Percentiles rank a stretch among this genome's conserved stretches.
phyloP scores from a whole-genome alignment of 768 basidiomycete genomes.

The Hygrophorus pudorinus region DNA sequence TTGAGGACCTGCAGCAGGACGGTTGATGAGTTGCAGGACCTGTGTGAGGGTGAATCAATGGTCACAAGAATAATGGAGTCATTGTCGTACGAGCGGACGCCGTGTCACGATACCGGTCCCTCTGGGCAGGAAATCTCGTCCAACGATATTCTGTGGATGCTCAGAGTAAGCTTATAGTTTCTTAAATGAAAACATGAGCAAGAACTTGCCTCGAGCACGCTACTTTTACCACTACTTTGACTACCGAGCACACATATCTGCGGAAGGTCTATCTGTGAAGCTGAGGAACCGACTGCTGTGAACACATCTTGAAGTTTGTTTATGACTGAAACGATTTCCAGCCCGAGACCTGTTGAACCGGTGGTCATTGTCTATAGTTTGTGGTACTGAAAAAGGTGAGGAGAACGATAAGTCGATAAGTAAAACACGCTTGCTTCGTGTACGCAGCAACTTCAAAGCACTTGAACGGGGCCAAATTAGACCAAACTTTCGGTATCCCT shows the following conservation, averaged over 20 bases:
- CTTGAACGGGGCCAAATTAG: too few relatives aligned
- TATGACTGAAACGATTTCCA: conserved; percentile 71
- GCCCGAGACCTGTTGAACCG: conserved; percentile 52
- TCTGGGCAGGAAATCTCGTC: conserved; percentile 96
- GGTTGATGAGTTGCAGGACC: conserved; percentile 93
- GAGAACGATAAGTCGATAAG: too few relatives aligned
- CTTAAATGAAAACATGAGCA: neutral
- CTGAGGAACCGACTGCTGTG: conserved; percentile 69
- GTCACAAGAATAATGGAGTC: neutral
- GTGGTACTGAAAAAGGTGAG: too few relatives aligned
- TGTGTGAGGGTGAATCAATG: conserved; percentile 17
- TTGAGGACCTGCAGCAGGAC: conserved; percentile 40
- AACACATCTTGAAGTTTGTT: conserved; percentile 93
- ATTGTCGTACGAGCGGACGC: conserved; percentile 68
- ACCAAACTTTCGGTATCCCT: too few relatives aligned
- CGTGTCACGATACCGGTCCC: conserved; percentile 98
- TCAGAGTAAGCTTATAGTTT: conserved; percentile 3
- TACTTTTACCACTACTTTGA: conserved; percentile 91
- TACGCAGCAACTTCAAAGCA: too few relatives aligned
- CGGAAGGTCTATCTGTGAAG: conserved; percentile 76
- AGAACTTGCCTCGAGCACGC: conserved; percentile 69
- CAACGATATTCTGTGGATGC: conserved; percentile 78
- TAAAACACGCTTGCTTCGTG: too few relatives aligned
- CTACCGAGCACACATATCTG: conserved; percentile 89
- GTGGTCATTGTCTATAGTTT: neutral